These are phyloP conservation scores for Inga leiocalycina DNA, from an alignment of 306 rosid genomes.

Conservation along the genomic window DNA sequence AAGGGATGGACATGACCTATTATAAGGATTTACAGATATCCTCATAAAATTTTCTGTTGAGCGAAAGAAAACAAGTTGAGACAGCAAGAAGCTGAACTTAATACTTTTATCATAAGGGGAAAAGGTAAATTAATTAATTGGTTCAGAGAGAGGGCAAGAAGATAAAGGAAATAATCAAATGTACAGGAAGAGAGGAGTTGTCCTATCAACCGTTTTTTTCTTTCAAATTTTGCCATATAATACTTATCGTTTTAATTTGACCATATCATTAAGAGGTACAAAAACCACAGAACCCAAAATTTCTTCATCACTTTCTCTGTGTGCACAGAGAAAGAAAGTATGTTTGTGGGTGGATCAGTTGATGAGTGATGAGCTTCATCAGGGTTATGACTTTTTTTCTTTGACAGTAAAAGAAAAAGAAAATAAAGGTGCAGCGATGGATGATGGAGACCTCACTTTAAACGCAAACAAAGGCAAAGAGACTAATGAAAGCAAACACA, in stretches of 20 bases:
- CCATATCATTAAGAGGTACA: constrained; percentile 26
- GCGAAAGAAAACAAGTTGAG: background rate
- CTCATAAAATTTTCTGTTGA: background rate
- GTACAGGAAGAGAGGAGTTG: constrained; percentile 38
- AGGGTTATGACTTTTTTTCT: constrained; percentile 68
- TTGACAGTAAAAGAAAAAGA: constrained; percentile 67
- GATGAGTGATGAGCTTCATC: constrained; percentile 32
- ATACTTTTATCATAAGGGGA: constrained; percentile 18
- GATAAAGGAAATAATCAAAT: constrained; percentile 45
- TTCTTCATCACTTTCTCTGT: constrained; percentile 32
- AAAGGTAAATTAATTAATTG: constrained; percentile 37
- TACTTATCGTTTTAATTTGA: background rate
- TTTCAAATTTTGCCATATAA: constrained; percentile 7
- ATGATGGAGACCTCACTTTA: constrained; percentile 85
- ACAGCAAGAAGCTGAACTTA: background rate
- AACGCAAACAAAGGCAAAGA: background rate
- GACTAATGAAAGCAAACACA: constrained; percentile 42
- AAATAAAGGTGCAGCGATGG: constrained; percentile 44
- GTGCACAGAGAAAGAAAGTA: constrained; percentile 13
- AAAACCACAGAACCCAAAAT: constrained; percentile 24
- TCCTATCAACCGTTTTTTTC: constrained; percentile 50
- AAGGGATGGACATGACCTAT: constrained; percentile 1
- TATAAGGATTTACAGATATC: background rate
- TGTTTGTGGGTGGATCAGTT: constrained; percentile 32
- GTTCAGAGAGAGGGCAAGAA: constrained; percentile 29